Evolutionary conservation across 192 early-diverging fungal species (phyloP), one percentile per base, ranked within the genome.

Genomic region (Backusella mclennaniae): DNA sequence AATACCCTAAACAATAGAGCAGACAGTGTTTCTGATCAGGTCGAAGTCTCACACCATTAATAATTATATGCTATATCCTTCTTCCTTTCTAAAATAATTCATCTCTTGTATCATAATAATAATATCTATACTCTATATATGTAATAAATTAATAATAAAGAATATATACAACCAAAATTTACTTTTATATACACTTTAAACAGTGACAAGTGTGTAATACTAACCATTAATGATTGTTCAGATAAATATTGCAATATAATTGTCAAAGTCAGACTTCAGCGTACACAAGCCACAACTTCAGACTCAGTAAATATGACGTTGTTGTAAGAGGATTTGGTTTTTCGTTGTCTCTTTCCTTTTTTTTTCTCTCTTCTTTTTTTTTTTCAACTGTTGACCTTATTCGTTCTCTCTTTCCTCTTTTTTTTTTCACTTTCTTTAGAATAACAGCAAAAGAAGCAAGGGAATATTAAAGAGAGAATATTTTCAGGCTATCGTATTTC

Each of bases 271-370:
- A 14, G 23, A 29, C 4, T 4, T 12, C 7, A 63, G 12, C 21
- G 11, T 63, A 63, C 56, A 63, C 56, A 63, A 63, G 56, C 56
- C 56, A 63, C 56, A 63, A 63, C 11, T 53, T 63, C 23, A 63
- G 56, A 63, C 56, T 63, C 56, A 63, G 56, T 63, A 63, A 49
- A 63, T 63, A 63, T 63, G 56, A 63, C 56, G 56, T 63, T 59
- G 56, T 59, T 63, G 56, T 63, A 63, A 63, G 23, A 29, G 26
- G 56, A 12, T 29, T 63, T 23, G 4, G 21, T 19, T 14, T 56
- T 63, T 63, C 26, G 21, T 29, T 63, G 26, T 63, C 8, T 56
- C 17, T 53, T 56, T 26, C n/a, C n/a, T 23, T 56, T 56, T 56
- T 56, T 52, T 56, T 11, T 33, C 33, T 33, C 33, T 33, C 33